phyloP scores from a whole-genome alignment of 176 grass and related monocot species.

The Eragrostis nindensis region DNA sequence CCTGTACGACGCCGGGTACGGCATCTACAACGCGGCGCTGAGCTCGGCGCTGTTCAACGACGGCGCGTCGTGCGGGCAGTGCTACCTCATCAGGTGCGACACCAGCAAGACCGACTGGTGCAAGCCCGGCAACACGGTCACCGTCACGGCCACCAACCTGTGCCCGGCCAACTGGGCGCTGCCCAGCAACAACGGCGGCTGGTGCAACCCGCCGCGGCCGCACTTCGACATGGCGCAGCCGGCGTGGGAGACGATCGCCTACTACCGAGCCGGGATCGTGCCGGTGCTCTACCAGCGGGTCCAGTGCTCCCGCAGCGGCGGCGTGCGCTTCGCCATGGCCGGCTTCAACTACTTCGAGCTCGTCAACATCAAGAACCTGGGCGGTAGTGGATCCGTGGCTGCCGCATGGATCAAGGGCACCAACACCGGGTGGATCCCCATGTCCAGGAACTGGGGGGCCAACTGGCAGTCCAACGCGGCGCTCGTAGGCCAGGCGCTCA shows the following conservation, averaged over 20 bases:
- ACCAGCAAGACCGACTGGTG: constrained; percentile 16
- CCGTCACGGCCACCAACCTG: constrained; percentile 62
- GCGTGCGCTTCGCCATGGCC: constrained; percentile 42
- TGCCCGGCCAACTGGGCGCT: constrained; percentile 66
- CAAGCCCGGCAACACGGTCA: constrained; percentile 19
- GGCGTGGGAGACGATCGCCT: constrained; percentile 48
- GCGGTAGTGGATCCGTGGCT: constrained; percentile 44
- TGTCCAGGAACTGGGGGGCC: constrained; percentile 61
- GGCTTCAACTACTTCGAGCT: constrained; percentile 63
- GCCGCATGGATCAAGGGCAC: constrained; percentile 33
- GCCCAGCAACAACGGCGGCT: constrained; percentile 49
- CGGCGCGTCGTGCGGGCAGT: constrained; percentile 66
- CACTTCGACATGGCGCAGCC: constrained; percentile 84
- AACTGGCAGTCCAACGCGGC: constrained; percentile 47
- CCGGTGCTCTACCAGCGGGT: constrained; percentile 62
- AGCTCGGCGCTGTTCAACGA: constrained; percentile 55
- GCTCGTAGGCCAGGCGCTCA: constrained; percentile 51
- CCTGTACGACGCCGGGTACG: constrained; percentile 65
- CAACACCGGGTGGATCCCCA: constrained; percentile 37
- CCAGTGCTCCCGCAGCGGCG: constrained; percentile 52
- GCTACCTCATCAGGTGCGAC: constrained; percentile 51
- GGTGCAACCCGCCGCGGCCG: constrained; percentile 51
- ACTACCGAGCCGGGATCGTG: constrained; percentile 50
- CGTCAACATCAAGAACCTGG: constrained; percentile 54
- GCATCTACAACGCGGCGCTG: constrained; percentile 49